Base-by-base conservation (phyloP, 139 green algal species). In the Chlamydomonas schloesseri region DNA sequence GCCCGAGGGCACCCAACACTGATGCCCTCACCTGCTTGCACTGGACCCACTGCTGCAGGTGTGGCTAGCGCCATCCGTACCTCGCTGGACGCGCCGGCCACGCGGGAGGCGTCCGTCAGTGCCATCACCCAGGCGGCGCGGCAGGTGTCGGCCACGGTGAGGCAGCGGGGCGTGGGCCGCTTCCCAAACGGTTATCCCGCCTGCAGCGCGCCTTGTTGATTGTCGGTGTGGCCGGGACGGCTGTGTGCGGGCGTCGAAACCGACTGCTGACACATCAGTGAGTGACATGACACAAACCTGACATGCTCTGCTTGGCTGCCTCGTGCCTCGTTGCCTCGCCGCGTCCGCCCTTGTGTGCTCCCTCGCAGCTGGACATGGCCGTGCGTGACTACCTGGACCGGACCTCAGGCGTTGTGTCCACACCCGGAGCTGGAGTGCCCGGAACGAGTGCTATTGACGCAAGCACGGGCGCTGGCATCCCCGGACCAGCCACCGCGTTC, bases 111-210 rank as follows among this genome's bases (percentile, higher is more conserved):
- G 18, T 80, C 69, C 24, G 81, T 87, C 10, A 67, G 47, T 34
- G 81, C 68, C 69, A 87, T 87, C 69, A 87, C 81, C 24, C 26
- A 31, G 69, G 69, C 81, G n/a, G 81, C 81, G 0, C 81, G 81
- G 5, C 69, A 87, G 69, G 81, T 87, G 24, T 80, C 81, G 18
- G 20, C 64, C 68, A 79, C 69, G 81, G 81, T 87, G 58, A 64
- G 77, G 29, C 62, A 26, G 14, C 11, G 1, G 20, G 13, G 24
- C 0, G 71, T 1, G 4, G 37, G 6, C 23, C 42, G 37, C 4
- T 9, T 21, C 8, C 37, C 3, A 3, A 11, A 2, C 10, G 6
- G 10, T 28, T 33, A 17, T 5, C 4, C 10, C 3, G 28, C 28
- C 14, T 0, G 6, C 0, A 0, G 5, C 47, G 29, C 28, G 17